These are phyloP conservation scores for Crucihimalaya himalaica DNA, from an alignment of 345 rosid species.

Conservation along the genomic window DNA sequence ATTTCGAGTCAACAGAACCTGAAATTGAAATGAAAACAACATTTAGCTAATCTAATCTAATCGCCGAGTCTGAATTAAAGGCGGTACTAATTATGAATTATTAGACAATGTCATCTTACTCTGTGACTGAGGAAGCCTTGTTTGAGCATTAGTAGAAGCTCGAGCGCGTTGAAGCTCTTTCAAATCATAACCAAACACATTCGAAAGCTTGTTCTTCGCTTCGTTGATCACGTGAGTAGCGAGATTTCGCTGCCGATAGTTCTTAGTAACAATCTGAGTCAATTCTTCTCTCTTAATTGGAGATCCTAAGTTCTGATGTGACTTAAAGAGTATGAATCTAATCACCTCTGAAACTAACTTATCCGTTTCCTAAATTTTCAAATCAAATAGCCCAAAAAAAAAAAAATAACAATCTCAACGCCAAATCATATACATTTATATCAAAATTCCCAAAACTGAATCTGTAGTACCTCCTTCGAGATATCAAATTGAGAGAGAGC, in stretches of 20 bases:
- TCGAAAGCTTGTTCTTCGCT: conserved; percentile 65
- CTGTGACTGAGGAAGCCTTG: conserved; percentile 57
- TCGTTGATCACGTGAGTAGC: conserved; percentile 69
- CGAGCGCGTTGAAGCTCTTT: conserved; percentile 79
- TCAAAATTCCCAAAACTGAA: neutral
- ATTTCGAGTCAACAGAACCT: conserved; percentile 68
- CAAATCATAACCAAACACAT: conserved; percentile 71
- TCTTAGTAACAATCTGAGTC: conserved; percentile 77
- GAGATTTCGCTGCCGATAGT: conserved; percentile 63
- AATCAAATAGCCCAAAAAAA: neutral
- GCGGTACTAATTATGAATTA: neutral
- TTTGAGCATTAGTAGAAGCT: conserved; percentile 51
- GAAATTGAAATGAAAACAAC: neutral
- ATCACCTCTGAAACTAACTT: conserved; percentile 90
- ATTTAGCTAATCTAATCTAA: conserved; percentile 4
- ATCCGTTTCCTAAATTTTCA: conserved; percentile 59
- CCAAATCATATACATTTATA: neutral
- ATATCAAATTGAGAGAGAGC: conserved; percentile 62
- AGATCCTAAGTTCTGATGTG: conserved; percentile 76
- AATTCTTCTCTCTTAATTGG: conserved; percentile 90
- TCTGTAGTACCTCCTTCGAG: conserved; percentile 64
- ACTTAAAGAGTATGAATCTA: conserved; percentile 74
- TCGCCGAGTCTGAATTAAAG: neutral
- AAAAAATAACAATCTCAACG: neutral
- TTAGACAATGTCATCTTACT: conserved; percentile 40